phyloP scores from a whole-genome alignment of 768 basidiomycete species.

The Auricularia auricula-judae region DNA sequence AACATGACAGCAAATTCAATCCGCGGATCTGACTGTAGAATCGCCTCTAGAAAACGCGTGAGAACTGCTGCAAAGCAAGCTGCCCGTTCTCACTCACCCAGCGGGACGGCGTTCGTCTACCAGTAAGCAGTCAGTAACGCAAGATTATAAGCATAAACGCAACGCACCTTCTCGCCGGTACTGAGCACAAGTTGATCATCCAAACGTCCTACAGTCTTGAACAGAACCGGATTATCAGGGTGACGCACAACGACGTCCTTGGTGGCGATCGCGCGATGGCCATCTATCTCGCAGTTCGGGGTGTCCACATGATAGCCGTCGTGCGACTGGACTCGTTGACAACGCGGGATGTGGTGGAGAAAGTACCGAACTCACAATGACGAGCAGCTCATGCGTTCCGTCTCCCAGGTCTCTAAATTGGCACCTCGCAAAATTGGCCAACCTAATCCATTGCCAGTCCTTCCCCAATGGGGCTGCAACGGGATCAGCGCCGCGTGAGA shows the following conservation, averaged over 20 bases:
- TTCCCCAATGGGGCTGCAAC: background rate
- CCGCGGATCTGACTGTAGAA: constrained; percentile 4
- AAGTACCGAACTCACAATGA: background rate
- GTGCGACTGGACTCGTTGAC: background rate
- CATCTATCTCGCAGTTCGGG: constrained; percentile 22
- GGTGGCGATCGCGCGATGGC: constrained; percentile 11
- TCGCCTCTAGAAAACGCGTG: constrained; percentile 15
- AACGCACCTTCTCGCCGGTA: constrained; percentile 32
- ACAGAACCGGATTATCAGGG: constrained; percentile 25
- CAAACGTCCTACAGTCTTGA: constrained; percentile 26
- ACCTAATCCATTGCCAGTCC: background rate
- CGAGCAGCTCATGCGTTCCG: background rate
- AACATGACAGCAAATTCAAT: constrained; percentile 2
- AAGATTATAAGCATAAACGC: constrained; percentile 3
- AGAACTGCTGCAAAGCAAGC: no score
- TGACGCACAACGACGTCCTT: background rate
- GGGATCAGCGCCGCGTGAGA: background rate
- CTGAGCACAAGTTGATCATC: constrained; percentile 33
- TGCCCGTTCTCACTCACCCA: constrained; percentile 8
- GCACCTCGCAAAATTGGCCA: background rate
- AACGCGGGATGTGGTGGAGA: background rate
- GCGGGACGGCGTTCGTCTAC: constrained; percentile 26
- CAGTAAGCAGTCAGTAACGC: no score
- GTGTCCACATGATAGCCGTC: constrained; percentile 14
- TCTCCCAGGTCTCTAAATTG: background rate